A percentile compares a stretch with the other conserved stretches of the same genome.
Conservation (phyloP, 2,329 filamentous ascomycete species). For the Berkeleyomyces basicola region DNA sequence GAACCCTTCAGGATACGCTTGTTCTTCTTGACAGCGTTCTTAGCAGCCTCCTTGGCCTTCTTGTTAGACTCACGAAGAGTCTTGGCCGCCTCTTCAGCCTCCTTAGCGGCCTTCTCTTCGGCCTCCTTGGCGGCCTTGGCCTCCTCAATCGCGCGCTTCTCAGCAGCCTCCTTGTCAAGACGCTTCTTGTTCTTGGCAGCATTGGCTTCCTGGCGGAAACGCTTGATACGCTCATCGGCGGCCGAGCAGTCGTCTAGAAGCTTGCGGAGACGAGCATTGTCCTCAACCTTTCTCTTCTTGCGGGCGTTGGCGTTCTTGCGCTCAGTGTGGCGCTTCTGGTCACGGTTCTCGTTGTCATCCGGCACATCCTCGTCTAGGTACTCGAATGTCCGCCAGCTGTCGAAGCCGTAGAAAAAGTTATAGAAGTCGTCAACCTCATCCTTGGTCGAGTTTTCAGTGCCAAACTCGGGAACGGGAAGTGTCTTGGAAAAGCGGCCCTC, state of each 20-base stretch:
- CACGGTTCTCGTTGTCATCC: slow-evolving; percentile 96
- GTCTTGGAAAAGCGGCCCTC: slow-evolving; percentile 85
- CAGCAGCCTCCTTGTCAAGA: slow-evolving; percentile 76
- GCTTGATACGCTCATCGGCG: slow-evolving; percentile 89
- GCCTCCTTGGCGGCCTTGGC: slow-evolving; percentile 70
- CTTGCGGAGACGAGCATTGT: slow-evolving; percentile 77
- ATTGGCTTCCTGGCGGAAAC: slow-evolving; percentile 81
- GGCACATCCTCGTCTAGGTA: slow-evolving; percentile 98
- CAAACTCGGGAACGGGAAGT: slow-evolving; percentile 76
- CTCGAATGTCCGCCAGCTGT: slow-evolving; percentile 94
- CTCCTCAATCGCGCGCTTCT: slow-evolving; percentile 74
- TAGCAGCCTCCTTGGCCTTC: slow-evolving; percentile 97
- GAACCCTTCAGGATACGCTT: slow-evolving; percentile 89
- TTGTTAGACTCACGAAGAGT: slow-evolving; percentile 65
- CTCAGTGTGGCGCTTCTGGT: slow-evolving; percentile 96
- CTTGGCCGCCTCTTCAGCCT: slow-evolving; percentile 78
- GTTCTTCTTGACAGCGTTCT: slow-evolving; percentile 99
- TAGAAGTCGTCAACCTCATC: slow-evolving; percentile 92
- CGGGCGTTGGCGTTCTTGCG: slow-evolving; percentile 95
- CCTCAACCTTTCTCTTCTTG: slow-evolving; percentile 99
- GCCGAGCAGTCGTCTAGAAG: slow-evolving; percentile 75
- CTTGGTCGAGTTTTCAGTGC: slow-evolving; percentile 67
- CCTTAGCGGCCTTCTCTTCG: slow-evolving; percentile 61
- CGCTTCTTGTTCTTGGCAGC: slow-evolving; percentile 94
- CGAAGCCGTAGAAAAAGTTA: slow-evolving; percentile 99